Conservation (phyloP, 768 basidiomycete species). For the Hygrocybe coccinea region DNA sequence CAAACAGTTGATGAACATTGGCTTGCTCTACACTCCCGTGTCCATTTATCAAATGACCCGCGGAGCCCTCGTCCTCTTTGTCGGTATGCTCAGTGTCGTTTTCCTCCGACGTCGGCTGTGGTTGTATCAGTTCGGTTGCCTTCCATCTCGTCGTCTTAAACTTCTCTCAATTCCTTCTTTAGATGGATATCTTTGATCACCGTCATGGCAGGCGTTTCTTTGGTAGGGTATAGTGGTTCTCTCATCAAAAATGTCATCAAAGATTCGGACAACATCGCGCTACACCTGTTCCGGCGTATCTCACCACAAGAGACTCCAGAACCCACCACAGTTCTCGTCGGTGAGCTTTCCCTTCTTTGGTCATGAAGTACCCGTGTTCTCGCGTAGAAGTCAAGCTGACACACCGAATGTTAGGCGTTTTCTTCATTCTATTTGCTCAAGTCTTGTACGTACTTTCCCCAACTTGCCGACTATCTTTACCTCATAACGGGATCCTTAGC, state of each 20-base stretch:
- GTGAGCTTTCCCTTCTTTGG: conserved; percentile 35
- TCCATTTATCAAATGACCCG: conserved; percentile 97
- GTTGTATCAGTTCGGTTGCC: conserved; percentile 71
- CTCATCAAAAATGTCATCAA: conserved; percentile 72
- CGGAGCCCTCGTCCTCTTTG: conserved; percentile 90
- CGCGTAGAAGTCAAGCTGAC: conserved; percentile 13
- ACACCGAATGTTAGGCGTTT: conserved; percentile 55
- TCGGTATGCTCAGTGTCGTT: conserved; percentile 83
- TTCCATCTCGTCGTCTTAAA: conserved; percentile 6
- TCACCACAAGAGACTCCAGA: conserved; percentile 51
- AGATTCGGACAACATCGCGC: conserved; percentile 31
- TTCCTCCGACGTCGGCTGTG: conserved; percentile 84
- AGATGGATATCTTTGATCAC: conserved; percentile 89
- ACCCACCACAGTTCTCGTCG: conserved; percentile 68
- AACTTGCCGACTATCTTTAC: background rate
- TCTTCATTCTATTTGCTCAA: conserved; percentile 91
- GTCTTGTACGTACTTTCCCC: conserved; percentile 62
- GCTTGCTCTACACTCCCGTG: conserved; percentile 92
- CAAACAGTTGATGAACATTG: conserved; percentile 82
- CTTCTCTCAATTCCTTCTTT: conserved; percentile 8
- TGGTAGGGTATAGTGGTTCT: conserved; percentile 88
- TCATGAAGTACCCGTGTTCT: too few relatives aligned
- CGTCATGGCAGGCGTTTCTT: conserved; percentile 78
- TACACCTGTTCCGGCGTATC: conserved; percentile 24
- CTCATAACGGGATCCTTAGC: conserved; percentile 36